phyloP scores from a whole-genome alignment of 192 early-diverging fungal species.

The Phycomyces blakesleeanus region DNA sequence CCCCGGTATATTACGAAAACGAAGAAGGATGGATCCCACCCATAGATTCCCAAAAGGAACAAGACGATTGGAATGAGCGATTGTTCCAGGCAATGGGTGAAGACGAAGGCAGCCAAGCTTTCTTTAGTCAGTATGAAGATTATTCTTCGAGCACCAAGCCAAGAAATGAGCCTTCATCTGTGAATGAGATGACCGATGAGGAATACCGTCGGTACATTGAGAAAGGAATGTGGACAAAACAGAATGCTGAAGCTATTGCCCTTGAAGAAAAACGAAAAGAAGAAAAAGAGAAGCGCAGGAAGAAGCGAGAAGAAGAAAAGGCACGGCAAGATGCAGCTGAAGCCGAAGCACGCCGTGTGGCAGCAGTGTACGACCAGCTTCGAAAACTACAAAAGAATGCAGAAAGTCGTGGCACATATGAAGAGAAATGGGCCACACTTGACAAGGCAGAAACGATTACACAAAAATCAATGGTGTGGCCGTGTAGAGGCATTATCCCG shows the following conservation, averaged over 20 bases:
- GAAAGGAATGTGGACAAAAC: slow-evolving; percentile 19
- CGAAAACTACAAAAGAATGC: slow-evolving; percentile 11
- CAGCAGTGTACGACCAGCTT: slow-evolving; percentile 2
- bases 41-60: slow-evolving; percentile 8
- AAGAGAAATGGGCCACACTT: slow-evolving; percentile 11
- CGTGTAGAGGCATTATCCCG: not conserved
- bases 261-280: slow-evolving; percentile 11
- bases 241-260: slow-evolving; percentile 22
- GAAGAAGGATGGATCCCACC: slow-evolving; percentile 23
- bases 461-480: slow-evolving; percentile 32
- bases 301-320: slow-evolving; percentile 15
- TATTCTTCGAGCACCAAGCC: not conserved
- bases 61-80: slow-evolving; percentile 25
- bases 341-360: slow-evolving; percentile 1
- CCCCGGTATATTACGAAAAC: slow-evolving; percentile 23
- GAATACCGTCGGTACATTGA: slow-evolving; percentile 33
- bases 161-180: not conserved
- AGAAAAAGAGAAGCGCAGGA: slow-evolving; percentile 5
- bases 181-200: slow-evolving; percentile 25
- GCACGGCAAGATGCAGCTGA: slow-evolving; percentile 8
- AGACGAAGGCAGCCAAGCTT: slow-evolving; percentile 26
- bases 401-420: slow-evolving; percentile 9
- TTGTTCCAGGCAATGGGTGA: slow-evolving; percentile 35
- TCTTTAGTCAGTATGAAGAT: slow-evolving; percentile 12
- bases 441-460: not conserved